These are phyloP conservation scores for Helicostylum pulchrum DNA, from an alignment of 192 early-diverging fungal species.

Conservation along the genomic window DNA sequence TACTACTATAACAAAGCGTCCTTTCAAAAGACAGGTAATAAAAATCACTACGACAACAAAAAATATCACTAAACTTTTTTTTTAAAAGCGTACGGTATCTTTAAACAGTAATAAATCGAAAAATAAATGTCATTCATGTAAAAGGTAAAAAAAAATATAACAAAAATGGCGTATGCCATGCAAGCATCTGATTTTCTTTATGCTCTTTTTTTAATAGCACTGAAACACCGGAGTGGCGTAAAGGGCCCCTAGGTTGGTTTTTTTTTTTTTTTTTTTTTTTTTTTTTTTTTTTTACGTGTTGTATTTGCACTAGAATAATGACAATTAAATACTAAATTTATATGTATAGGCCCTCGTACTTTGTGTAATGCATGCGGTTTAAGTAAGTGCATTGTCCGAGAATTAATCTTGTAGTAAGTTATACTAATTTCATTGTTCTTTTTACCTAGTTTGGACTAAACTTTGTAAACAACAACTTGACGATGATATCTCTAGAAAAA, in stretches of 20 bases:
- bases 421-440: conserved; percentile 12
- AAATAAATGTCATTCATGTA: conserved; percentile 16
- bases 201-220: conserved; percentile 4
- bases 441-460: conserved; percentile 17
- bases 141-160: too few relatives aligned
- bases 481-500: neutral
- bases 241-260: conserved; percentile 19
- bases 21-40: conserved; percentile 7
- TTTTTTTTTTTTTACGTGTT: neutral
- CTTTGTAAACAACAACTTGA: conserved; percentile 4
- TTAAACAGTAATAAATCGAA: neutral
- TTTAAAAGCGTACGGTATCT: neutral
- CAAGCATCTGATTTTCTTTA: neutral
- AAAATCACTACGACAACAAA: neutral
- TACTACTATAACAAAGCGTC: neutral
- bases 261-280: too few relatives aligned
- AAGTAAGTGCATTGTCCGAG: conserved; percentile 4
- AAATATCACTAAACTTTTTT: neutral
- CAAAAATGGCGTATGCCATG: too few relatives aligned
- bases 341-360: conserved; percentile 13
- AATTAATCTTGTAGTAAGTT: neutral
- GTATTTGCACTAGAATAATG: neutral
- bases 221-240: conserved; percentile 22
- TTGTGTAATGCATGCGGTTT: conserved; percentile 25
- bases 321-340: neutral